These are phyloP conservation scores for Reutealis trisperma DNA, from an alignment of 345 rosid species.

Conservation along the genomic window DNA sequence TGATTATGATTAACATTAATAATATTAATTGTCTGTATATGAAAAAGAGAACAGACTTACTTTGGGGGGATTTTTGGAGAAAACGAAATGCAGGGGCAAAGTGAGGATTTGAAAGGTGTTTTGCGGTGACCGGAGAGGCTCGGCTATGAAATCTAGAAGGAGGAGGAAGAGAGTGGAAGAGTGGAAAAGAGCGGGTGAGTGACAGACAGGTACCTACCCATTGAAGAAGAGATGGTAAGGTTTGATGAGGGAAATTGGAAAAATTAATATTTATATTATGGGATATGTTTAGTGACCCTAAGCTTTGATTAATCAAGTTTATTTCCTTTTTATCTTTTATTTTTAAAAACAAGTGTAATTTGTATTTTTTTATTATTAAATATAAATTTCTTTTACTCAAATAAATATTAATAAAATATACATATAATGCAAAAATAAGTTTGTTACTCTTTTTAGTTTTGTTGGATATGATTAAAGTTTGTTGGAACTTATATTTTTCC, in stretches of 20 bases:
- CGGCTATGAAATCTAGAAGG: constrained; percentile 38
- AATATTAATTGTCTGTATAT: constrained; percentile 3
- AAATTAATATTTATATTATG: not conserved
- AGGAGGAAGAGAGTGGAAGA: constrained; percentile 15
- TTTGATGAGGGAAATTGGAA: not conserved
- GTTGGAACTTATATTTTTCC: too few species aligned
- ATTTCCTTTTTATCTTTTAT: too few species aligned
- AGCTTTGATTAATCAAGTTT: too few species aligned
- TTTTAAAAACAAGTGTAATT: too few species aligned
- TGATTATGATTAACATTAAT: constrained; percentile 36
- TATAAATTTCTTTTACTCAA: too few species aligned
- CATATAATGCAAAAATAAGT: too few species aligned
- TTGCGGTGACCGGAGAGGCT: constrained; percentile 16
- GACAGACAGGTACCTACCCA: constrained; percentile 24
- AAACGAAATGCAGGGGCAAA: constrained; percentile 17
- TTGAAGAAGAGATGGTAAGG: not conserved
- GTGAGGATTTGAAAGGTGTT: constrained; percentile 14
- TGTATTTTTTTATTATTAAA: too few species aligned
- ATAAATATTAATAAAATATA: too few species aligned
- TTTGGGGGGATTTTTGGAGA: not conserved
- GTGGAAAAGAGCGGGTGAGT: constrained; percentile 1
- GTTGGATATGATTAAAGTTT: too few species aligned
- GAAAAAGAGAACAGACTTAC: constrained; percentile 21
- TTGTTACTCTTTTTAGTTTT: too few species aligned
- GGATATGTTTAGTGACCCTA: not conserved